Base-by-base conservation (phyloP, 2,329 filamentous ascomycete genomes). In the Alternaria triticimaculans region DNA sequence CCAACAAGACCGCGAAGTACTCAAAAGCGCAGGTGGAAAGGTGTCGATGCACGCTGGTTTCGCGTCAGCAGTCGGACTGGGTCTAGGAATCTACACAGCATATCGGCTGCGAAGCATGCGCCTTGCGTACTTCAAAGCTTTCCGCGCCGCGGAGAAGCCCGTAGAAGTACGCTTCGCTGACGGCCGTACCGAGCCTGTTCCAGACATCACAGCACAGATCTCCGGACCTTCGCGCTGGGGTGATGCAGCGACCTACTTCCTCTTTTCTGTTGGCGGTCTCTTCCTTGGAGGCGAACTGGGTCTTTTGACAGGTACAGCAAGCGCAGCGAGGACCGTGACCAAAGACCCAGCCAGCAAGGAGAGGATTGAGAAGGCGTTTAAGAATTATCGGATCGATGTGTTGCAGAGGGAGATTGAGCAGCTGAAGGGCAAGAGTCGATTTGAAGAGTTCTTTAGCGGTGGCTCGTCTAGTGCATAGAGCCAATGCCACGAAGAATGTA, bases 201-300 rank as follows among this genome's bases (percentile, higher is more conserved):
- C 90, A 0, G 88, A 92, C 68, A 79, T 91, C 37, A 87, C 86
- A 0, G 83, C 84, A 0, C 72, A 87, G 41, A 68, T 91, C 44
- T 83, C 85, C 5, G 63, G 63, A 48, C 89, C 89, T 0, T 87
- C 86, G 2, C 81, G 81, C 1, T 72, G 86, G 53, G 88, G 88
- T 14, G 89, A 92, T 66, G 74, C 88, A 26, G 86, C 87, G 4
- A 87, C 89, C 0, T 90, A 89, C 72, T 85, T 86, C 64, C 86
- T 91, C 72, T 88, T 90, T 50, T 85, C 85, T 0, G 73, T 86
- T 0, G 89, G 88, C 14, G 89, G 89, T 0, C 74, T 90, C 6
- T 88, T 92, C 64, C 66, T 92, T 6, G 89, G 89, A 8, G 89
- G 89, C 8, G 89, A 92, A 79, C 78, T 84, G 12, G 89, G 89